Conservation (phyloP, 805 yeast species). For the Candida adriatica region DNA sequence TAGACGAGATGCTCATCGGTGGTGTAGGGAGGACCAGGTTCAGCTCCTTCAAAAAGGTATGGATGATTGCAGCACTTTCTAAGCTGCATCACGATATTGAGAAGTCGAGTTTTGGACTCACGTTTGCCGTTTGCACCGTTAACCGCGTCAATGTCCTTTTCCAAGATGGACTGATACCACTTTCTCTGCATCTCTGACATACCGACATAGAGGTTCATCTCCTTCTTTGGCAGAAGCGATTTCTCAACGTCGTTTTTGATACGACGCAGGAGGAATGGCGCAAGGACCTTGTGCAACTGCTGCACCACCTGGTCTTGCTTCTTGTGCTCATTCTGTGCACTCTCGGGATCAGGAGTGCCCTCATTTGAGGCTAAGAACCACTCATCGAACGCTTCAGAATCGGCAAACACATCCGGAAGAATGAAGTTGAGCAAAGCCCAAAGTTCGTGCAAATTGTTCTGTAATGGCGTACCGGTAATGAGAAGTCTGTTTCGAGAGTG, state of each 20-base stretch:
- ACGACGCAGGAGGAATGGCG: slow-evolving; percentile 71
- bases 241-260: slow-evolving; percentile 78
- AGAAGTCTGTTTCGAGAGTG: slow-evolving; percentile 62
- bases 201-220: slow-evolving; percentile 63
- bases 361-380: slow-evolving; percentile 48
- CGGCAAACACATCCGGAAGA: slow-evolving; percentile 72
- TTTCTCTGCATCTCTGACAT: slow-evolving; percentile 75
- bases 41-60: slow-evolving; percentile 79
- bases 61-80: slow-evolving; percentile 86
- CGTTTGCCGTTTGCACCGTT: slow-evolving; percentile 73
- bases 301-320: slow-evolving; percentile 48
- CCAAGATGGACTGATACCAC: slow-evolving; percentile 72
- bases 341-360: slow-evolving; percentile 24
- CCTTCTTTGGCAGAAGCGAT: slow-evolving; percentile 68
- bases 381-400: slow-evolving; percentile 63
- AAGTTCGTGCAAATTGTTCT: slow-evolving; percentile 70
- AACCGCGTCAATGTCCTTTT: slow-evolving; percentile 78
- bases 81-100: slow-evolving; percentile 79
- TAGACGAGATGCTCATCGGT: slow-evolving; percentile 77
- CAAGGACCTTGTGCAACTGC: slow-evolving; percentile 68
- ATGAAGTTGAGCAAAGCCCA: slow-evolving; percentile 78
- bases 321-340: slow-evolving; percentile 26
- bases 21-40: slow-evolving; percentile 84
- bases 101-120: slow-evolving; percentile 67
- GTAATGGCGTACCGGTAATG: slow-evolving; percentile 79